Evolutionary conservation across 129 eudicot genomes (phyloP).

Genomic region (Smallanthus sonchifolius): DNA sequence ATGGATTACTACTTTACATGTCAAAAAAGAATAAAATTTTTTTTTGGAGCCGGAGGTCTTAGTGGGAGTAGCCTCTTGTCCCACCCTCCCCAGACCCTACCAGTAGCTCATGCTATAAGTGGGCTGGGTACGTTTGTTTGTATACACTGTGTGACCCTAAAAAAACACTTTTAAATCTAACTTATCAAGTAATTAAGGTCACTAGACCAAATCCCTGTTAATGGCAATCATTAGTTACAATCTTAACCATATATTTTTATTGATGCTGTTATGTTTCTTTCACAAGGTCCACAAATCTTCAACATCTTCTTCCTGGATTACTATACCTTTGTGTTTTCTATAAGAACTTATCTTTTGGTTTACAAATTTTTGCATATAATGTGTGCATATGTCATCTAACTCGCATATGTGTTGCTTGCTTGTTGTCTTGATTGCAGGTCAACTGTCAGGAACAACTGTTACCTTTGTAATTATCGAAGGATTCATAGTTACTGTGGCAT

Average conservation of each 20-base stretch:
- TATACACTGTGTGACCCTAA: background rate
- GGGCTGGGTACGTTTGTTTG: too few relatives aligned
- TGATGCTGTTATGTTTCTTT: background rate
- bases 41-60: too few relatives aligned
- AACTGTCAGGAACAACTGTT: slow-evolving; percentile 95
- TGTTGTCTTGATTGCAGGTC: slow-evolving; percentile 46
- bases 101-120: too few relatives aligned
- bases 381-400: slow-evolving; percentile 3
- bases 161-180: background rate
- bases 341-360: background rate
- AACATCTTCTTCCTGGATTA: background rate
- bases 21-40: too few relatives aligned
- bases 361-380: background rate
- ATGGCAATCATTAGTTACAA: background rate
- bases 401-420: background rate
- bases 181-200: background rate
- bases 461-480: slow-evolving; percentile 97
- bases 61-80: too few relatives aligned
- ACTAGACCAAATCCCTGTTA: background rate
- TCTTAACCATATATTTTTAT: background rate
- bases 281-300: background rate
- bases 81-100: too few relatives aligned
- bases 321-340: background rate
- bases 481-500: slow-evolving; percentile 82
- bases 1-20: too few relatives aligned